Percentiles rank a stretch among this genome's conserved stretches.
Evolutionary conservation across 345 rosid species (phyloP).

Genomic region (Pugionium dolabratum): DNA sequence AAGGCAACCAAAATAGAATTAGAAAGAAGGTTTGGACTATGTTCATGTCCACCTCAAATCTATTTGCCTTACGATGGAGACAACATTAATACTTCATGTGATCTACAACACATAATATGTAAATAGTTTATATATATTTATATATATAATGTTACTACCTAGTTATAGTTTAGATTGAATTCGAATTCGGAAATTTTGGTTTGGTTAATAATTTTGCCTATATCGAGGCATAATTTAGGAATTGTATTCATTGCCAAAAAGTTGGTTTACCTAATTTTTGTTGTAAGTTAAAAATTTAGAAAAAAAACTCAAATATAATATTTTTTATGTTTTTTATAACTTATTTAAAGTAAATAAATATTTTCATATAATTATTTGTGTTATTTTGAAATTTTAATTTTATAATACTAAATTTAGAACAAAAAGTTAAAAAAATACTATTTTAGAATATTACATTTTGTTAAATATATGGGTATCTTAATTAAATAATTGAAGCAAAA

Average conservation of each 20-base stretch:
- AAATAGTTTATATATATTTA: conserved; percentile 7
- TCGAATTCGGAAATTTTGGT: no score
- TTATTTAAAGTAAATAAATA: no score
- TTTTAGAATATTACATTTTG: neutral
- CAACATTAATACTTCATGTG: conserved; percentile 41
- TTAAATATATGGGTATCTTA: conserved; percentile 18
- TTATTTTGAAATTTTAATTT: no score
- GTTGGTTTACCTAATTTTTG: neutral
- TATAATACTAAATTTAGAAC: no score
- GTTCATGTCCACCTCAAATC: conserved; percentile 38
- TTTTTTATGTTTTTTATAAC: no score
- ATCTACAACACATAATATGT: conserved; percentile 24
- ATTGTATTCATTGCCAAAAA: neutral
- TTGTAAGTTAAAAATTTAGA: no score
- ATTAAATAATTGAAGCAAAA: conserved; percentile 24
- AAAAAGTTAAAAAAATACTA: no score
- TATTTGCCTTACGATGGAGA: conserved; percentile 38
- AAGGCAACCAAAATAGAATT: conserved; percentile 28
- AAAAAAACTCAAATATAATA: no score
- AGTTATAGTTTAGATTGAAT: neutral
- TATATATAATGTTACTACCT: neutral
- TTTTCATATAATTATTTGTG: no score
- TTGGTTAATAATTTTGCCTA: no score
- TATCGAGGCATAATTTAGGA: neutral
- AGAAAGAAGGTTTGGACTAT: conserved; percentile 30